Evolutionary conservation across 306 rosid species (phyloP).

Genomic region (Quercus engelmannii): DNA sequence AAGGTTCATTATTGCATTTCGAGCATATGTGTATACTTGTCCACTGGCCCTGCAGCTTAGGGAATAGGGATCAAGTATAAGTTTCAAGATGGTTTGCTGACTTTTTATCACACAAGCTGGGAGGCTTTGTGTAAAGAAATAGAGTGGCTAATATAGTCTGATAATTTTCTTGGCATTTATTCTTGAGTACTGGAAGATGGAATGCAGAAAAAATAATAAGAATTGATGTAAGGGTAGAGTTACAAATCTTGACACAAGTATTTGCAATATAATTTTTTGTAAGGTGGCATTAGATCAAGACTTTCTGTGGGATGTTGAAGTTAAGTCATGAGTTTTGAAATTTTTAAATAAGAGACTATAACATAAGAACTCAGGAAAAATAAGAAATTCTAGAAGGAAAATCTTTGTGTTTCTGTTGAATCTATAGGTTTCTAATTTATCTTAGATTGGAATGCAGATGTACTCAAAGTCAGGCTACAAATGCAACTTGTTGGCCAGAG

Average conservation of each 20-base stretch:
- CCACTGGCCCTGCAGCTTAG: neutral
- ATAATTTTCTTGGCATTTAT: constrained; percentile 6
- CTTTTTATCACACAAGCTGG: neutral
- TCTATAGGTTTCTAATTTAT: constrained; percentile 4
- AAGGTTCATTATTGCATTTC: neutral
- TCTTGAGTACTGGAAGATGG: neutral
- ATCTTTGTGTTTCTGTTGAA: constrained; percentile 4
- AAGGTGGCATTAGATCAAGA: neutral
- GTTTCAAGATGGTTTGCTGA: neutral
- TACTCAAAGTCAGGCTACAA: constrained; percentile 92
- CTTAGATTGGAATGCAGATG: constrained; percentile 67
- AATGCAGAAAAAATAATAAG: neutral
- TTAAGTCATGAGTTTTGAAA: constrained; percentile 9
- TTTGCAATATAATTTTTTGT: neutral
- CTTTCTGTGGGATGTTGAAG: constrained; percentile 7
- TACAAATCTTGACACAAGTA: neutral
- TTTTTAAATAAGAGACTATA: neutral
- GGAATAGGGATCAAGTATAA: neutral
- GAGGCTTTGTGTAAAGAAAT: neutral
- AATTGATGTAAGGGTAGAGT: neutral
- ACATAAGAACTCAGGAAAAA: neutral
- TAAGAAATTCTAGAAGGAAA: neutral
- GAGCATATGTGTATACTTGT: neutral
- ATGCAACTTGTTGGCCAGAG: constrained; percentile 97
- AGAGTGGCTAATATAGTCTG: neutral